Base-by-base conservation (phyloP, 1,284 basidiomycete species). In the Singerocomus inundabilis region DNA sequence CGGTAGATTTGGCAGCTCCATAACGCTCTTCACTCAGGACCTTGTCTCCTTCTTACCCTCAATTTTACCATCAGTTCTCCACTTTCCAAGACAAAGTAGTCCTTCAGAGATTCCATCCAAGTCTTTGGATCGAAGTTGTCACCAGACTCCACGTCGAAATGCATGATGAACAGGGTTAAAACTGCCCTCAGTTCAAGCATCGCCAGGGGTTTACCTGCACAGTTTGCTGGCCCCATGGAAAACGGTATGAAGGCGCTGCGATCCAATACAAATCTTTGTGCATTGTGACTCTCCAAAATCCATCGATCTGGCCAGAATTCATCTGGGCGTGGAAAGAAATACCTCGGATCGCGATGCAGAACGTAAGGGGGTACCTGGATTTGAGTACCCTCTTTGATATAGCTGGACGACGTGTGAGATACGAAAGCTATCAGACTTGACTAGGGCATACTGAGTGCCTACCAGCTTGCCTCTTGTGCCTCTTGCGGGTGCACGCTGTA, bases 281-380 rank as follows among this genome's bases (percentile, higher is more conserved):
- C 46, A 24, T 45, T 31, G 54, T 42, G 13, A 53, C 53, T 21
- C 1, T 54, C 43, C 24, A 33, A 13, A 43, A 75, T 57, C 75
- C 75, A 77, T 29, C 75, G 62, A 35, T 76, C 72, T 15, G 75
- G 75, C 56, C 70, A 64, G 58, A 76, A 77, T 18, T 56, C 53
- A 34, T 77, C 67, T 2, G 75, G 70, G 1, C 57, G 48, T 6
- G 74, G 71, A 45, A 60, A 75, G 57, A 76, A 75, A 51, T 75
- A 67, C 25, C 59, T 63, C 9, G 70, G 60, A 50, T 77, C 69
- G 11, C 68, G 70, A 12, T 78, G 75, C 10, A 77, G 48, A 24
- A 62, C 62, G 41, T 70, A 76, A 6, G 67, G 67, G 30, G 71
- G 68, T 9, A 71, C 63, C 40, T 64, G 63, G 12, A 68, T 61